A percentile compares a stretch with the other conserved stretches of the same genome.
Evolutionary conservation across 768 basidiomycete species (phyloP).

Genomic region (Podaxis sp.): DNA sequence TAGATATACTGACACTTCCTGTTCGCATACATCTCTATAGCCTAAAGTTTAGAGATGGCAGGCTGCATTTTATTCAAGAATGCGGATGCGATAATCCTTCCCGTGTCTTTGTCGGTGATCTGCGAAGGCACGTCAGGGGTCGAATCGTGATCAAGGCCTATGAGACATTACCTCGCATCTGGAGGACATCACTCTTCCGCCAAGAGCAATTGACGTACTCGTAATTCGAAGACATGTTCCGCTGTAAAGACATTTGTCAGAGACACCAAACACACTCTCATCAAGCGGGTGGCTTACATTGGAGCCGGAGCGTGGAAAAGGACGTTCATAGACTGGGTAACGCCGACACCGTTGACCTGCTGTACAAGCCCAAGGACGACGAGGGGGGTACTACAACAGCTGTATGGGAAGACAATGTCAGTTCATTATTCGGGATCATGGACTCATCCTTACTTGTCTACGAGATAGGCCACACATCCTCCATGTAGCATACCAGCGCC

Average conservation of each 20-base stretch:
- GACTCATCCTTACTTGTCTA: slow-evolving; percentile 55
- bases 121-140: slow-evolving; percentile 25
- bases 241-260: slow-evolving; percentile 30
- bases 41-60: slow-evolving; percentile 42
- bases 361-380: slow-evolving; percentile 62
- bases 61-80: slow-evolving; percentile 78
- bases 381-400: slow-evolving; percentile 67
- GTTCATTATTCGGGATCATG: not conserved
- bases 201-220: slow-evolving; percentile 64
- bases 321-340: slow-evolving; percentile 70
- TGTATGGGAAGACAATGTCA: slow-evolving; percentile 20
- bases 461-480: slow-evolving; percentile 70
- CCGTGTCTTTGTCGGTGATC: slow-evolving; percentile 59
- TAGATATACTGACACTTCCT: not conserved
- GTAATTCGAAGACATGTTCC: slow-evolving; percentile 58
- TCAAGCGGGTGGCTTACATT: slow-evolving; percentile 37
- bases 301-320: slow-evolving; percentile 69
- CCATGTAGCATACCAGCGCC: slow-evolving; percentile 77
- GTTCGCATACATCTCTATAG: not conserved
- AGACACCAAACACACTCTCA: slow-evolving; percentile 10
- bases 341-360: slow-evolving; percentile 68
- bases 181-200: slow-evolving; percentile 68
- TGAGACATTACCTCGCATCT: slow-evolving; percentile 57
- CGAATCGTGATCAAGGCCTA: too few relatives aligned
- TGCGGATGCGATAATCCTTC: slow-evolving; percentile 62